A percentile compares a stretch with the other conserved stretches of the same genome.
Conservation (phyloP, 148 eudicot species). For the Rhododendron williamsianum region DNA sequence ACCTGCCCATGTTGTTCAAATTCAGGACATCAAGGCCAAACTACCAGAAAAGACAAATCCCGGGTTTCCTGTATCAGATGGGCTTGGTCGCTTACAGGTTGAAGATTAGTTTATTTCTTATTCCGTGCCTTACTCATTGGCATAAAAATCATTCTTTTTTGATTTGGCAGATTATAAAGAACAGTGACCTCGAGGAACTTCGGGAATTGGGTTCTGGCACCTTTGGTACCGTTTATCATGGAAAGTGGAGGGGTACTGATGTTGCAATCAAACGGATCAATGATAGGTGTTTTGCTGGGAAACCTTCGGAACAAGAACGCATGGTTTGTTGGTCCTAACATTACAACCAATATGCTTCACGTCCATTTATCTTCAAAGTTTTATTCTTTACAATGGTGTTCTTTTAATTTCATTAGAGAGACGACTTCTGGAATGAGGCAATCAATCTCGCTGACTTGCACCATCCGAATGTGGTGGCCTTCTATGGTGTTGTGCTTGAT, state of each 20-base stretch:
- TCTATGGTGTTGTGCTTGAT: constrained; percentile 92
- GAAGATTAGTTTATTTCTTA: constrained; percentile 1
- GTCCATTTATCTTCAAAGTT: not conserved
- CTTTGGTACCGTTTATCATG: constrained; percentile 95
- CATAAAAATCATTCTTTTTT: constrained; percentile 2
- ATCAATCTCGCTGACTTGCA: constrained; percentile 86
- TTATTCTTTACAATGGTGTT: constrained; percentile 2
- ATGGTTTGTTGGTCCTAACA: constrained; percentile 44
- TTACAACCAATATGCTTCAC: not conserved
- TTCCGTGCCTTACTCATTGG: not conserved
- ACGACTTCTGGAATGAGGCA: constrained; percentile 98
- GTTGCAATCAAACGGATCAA: constrained; percentile 93
- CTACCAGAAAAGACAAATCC: constrained; percentile 55
- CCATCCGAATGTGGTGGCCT: constrained; percentile 97
- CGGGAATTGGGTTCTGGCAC: constrained; percentile 95
- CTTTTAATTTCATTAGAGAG: constrained; percentile 40
- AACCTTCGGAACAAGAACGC: constrained; percentile 84
- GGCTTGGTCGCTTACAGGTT: constrained; percentile 85
- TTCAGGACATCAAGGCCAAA: constrained; percentile 59
- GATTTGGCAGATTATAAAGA: constrained; percentile 62
- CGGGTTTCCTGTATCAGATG: constrained; percentile 69
- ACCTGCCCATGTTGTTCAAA: constrained; percentile 6
- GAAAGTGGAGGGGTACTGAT: constrained; percentile 98
- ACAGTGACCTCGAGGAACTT: constrained; percentile 86
- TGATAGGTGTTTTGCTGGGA: constrained; percentile 86